These are phyloP conservation scores for Astrocystis sublimbata DNA, from an alignment of 495 filamentous ascomycete species.

Conservation along the genomic window DNA sequence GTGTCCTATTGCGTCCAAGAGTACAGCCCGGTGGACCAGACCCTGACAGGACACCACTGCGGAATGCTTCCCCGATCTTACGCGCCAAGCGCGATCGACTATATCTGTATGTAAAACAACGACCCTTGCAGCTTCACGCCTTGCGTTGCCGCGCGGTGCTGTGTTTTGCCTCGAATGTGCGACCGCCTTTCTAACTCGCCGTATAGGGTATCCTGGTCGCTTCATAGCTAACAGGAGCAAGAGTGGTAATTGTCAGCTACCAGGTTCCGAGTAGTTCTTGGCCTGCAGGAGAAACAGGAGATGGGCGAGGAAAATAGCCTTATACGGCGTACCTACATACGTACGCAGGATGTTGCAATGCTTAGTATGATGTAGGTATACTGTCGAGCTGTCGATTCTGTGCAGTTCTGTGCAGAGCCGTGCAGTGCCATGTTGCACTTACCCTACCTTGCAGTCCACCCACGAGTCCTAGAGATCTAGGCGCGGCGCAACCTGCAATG, in stretches of 20 bases:
- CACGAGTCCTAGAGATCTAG: not conserved
- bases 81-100: not conserved
- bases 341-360: too few species aligned
- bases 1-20: not conserved
- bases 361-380: not conserved
- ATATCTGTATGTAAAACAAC: not conserved
- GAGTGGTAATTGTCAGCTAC: not conserved
- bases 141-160: too few species aligned
- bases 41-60: too few species aligned
- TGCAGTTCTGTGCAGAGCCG: not conserved
- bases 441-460: not conserved
- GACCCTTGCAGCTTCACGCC: constrained; percentile 8
- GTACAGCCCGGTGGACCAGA: not conserved
- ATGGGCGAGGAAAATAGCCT: too few species aligned
- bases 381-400: too few species aligned
- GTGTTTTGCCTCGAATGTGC: not conserved
- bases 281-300: not conserved
- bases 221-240: too few species aligned
- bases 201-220: not conserved
- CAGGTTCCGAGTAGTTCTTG: not conserved
- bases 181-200: constrained; percentile 8
- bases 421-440: not conserved
- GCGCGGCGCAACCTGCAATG: too few species aligned
- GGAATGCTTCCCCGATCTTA: not conserved
- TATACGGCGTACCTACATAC: not conserved